Conservation (phyloP, 129 eudicot genomes). For the Flaveria bidentis region DNA sequence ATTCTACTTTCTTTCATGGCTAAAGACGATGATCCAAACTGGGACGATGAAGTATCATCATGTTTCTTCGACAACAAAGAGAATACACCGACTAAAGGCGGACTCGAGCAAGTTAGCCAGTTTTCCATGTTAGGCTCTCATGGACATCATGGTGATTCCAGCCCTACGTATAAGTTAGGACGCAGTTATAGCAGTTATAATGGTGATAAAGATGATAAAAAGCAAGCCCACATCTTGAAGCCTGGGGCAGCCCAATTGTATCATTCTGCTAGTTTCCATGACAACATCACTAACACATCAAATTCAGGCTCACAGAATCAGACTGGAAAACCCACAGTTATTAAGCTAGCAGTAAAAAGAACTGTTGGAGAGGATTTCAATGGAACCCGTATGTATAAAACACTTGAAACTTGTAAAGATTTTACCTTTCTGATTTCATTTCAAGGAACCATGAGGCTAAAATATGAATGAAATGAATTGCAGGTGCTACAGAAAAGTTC, state of each 20-base stretch:
- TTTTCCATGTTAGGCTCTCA: too few species aligned
- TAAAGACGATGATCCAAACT: conserved; percentile 39
- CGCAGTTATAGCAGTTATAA: conserved; percentile 63
- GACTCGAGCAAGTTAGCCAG: conserved; percentile 14
- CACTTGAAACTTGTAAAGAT: neutral
- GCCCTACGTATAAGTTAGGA: conserved; percentile 50
- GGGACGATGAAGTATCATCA: conserved; percentile 48
- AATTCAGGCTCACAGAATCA: conserved; percentile 48
- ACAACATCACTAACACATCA: conserved; percentile 46
- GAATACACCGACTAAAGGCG: conserved; percentile 29
- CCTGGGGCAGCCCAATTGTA: conserved; percentile 53
- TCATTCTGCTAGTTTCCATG: conserved; percentile 70
- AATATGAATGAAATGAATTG: conserved; percentile 18
- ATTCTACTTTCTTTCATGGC: neutral
- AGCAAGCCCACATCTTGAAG: conserved; percentile 46
- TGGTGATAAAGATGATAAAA: conserved; percentile 52
- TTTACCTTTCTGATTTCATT: neutral
- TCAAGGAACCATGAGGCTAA: neutral
- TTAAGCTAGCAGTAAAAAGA: conserved; percentile 70
- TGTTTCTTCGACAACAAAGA: conserved; percentile 37
- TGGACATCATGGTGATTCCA: neutral
- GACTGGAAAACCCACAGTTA: conserved; percentile 56
- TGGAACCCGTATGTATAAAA: conserved; percentile 48
- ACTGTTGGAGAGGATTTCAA: conserved; percentile 52
- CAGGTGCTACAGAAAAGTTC: conserved; percentile 69